Conservation (phyloP, 1,139 yeast species). For the Groenewaldozyma sp. region DNA sequence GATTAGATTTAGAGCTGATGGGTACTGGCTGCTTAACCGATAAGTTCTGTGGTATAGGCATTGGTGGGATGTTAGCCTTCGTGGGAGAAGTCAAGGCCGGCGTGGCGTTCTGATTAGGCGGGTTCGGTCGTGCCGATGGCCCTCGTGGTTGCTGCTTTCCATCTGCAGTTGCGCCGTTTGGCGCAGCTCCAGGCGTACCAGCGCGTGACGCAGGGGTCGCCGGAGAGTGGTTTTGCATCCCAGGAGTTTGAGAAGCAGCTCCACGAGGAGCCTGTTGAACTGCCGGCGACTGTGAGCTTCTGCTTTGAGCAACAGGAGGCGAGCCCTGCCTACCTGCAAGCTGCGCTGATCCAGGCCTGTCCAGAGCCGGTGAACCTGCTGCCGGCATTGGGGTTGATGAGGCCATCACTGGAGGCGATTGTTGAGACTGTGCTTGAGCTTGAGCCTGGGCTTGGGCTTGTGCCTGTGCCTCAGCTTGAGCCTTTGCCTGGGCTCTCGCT, state of each 20-base stretch:
- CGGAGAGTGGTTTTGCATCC: slow-evolving; percentile 4
- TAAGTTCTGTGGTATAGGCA: slow-evolving; percentile 63
- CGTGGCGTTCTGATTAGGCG: slow-evolving; percentile 18
- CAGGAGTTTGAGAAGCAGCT: slow-evolving; percentile 6
- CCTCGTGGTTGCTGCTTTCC: slow-evolving; percentile 9
- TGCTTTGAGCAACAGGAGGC: background rate
- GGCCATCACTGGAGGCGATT: background rate
- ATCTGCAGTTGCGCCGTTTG: slow-evolving; percentile 8
- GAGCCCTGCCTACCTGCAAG: background rate
- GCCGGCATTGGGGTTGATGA: slow-evolving; percentile 2
- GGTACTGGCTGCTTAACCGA: slow-evolving; percentile 58
- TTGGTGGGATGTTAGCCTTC: slow-evolving; percentile 43
- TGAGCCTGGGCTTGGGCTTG: slow-evolving; percentile 1
- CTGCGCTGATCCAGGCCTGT: background rate
- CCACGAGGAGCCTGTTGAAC: slow-evolving; percentile 9
- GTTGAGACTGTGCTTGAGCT: background rate
- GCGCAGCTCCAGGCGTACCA: slow-evolving; percentile 10
- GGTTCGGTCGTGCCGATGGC: slow-evolving; percentile 26
- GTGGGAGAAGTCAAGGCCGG: slow-evolving; percentile 23
- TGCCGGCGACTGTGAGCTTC: slow-evolving; percentile 6
- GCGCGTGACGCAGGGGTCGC: slow-evolving; percentile 2
- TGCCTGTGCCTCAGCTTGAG: slow-evolving; percentile 1
- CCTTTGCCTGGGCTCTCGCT: slow-evolving; percentile 1
- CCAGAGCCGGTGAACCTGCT: slow-evolving; percentile 7
- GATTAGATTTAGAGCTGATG: slow-evolving; percentile 48